phyloP scores from a whole-genome alignment of 2,329 filamentous ascomycete genomes.

The Tolypocladium sp. region DNA sequence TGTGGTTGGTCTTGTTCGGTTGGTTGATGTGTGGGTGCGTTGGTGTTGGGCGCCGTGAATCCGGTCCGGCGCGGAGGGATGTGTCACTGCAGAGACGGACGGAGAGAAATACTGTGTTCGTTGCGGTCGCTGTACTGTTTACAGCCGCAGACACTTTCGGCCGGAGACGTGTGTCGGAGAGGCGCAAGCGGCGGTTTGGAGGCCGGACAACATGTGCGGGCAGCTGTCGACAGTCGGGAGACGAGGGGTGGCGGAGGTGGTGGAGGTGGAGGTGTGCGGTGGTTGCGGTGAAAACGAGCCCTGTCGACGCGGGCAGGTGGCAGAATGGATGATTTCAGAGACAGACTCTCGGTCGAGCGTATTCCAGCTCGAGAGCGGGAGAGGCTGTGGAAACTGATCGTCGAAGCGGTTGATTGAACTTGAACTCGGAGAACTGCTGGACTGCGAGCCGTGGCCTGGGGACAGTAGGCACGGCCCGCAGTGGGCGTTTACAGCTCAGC shows the following conservation, averaged over 20 bases:
- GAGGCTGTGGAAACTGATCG: constrained; percentile 56
- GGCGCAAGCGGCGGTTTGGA: not conserved
- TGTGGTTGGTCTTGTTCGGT: not conserved
- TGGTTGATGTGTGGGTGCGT: not conserved
- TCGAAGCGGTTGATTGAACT: constrained; percentile 48
- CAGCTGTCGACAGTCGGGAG: not conserved
- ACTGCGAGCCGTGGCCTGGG: constrained; percentile 57
- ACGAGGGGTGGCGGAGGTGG: not conserved
- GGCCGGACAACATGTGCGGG: not conserved
- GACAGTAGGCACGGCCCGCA: constrained; percentile 49
- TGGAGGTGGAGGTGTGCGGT: not conserved
- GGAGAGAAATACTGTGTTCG: not conserved
- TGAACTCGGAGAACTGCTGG: constrained; percentile 75
- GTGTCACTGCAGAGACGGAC: not conserved
- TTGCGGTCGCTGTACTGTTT: not conserved
- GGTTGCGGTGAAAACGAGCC: constrained; percentile 11
- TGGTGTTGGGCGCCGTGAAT: not conserved
- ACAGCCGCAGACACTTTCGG: not conserved
- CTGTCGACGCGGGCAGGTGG: constrained; percentile 18
- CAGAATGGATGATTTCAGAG: constrained; percentile 24
- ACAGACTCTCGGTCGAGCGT: constrained; percentile 27
- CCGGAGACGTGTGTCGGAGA: not conserved
- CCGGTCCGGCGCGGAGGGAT: not conserved
- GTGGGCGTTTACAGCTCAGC: constrained; percentile 88
- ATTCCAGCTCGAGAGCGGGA: constrained; percentile 30